Evolutionary conservation across 2,329 filamentous ascomycete genomes (phyloP).

Genomic region (Calcarisporium arbuscula): DNA sequence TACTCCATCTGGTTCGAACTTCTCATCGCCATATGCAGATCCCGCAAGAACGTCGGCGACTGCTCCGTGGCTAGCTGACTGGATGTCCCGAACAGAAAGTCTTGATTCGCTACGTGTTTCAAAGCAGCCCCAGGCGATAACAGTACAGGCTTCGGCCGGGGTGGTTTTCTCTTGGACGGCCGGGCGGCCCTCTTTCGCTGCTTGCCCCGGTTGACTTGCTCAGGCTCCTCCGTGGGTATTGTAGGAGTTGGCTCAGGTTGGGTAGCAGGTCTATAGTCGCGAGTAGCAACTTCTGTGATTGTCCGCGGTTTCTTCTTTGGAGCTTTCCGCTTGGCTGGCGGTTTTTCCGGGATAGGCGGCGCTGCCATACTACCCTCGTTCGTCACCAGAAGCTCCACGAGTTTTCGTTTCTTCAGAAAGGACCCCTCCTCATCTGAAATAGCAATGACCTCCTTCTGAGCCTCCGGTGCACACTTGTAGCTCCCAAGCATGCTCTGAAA

Average conservation of each 20-base stretch:
- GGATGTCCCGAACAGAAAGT: constrained; percentile 79
- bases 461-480: constrained; percentile 30
- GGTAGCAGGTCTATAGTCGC: constrained; percentile 47
- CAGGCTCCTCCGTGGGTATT: constrained; percentile 11
- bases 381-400: constrained; percentile 42
- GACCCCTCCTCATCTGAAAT: constrained; percentile 20
- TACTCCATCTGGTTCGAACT: constrained; percentile 44
- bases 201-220: constrained; percentile 4
- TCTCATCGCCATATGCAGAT: constrained; percentile 56
- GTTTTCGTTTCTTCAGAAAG: constrained; percentile 48
- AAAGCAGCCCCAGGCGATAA: constrained; percentile 65
- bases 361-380: constrained; percentile 17
- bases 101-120: constrained; percentile 59
- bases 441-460: constrained; percentile 8
- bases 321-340: constrained; percentile 42
- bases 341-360: constrained; percentile 17
- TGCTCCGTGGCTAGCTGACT: constrained; percentile 74
- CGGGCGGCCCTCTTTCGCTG: constrained; percentile 25
- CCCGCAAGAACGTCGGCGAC: constrained; percentile 57
- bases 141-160: constrained; percentile 43
- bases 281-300: constrained; percentile 71
- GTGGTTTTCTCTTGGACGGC: constrained; percentile 32
- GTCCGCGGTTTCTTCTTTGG: constrained; percentile 67
- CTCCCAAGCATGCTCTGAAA: constrained; percentile 39
- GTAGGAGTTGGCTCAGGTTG: constrained; percentile 23